phyloP scores from a whole-genome alignment of 2,329 filamentous ascomycete genomes.

The Pseudocercospora fijiensis region DNA sequence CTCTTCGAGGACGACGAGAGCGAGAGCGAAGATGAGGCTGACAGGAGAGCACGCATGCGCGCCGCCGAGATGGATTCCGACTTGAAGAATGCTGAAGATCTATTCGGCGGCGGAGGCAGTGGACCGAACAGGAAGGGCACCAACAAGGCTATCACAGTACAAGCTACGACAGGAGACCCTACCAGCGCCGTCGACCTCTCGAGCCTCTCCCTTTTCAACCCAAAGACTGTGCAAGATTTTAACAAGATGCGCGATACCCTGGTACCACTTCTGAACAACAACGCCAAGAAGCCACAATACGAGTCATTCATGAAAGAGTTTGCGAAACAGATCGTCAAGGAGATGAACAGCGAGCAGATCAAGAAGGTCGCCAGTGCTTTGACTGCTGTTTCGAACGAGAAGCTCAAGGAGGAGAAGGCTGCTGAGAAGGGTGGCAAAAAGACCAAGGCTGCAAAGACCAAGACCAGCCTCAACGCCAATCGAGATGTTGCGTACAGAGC shows the following conservation, averaged over 20 bases:
- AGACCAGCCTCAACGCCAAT: conserved; percentile 73
- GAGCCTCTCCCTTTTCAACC: conserved; percentile 80
- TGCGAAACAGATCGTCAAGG: conserved; percentile 79
- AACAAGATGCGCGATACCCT: conserved; percentile 73
- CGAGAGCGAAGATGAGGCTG: conserved; percentile 70
- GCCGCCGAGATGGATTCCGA: conserved; percentile 83
- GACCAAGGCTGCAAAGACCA: conserved; percentile 93
- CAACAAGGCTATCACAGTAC: conserved; percentile 64
- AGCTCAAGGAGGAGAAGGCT: conserved; percentile 97
- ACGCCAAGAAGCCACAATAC: conserved; percentile 88
- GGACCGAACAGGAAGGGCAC: conserved; percentile 70
- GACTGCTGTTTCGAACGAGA: conserved; percentile 93
- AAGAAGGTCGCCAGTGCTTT: conserved; percentile 89
- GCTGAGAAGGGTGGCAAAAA: conserved; percentile 95
- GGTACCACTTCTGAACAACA: conserved; percentile 71
- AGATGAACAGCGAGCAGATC: conserved; percentile 87
- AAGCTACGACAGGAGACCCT: conserved; percentile 66
- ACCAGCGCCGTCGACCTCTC: conserved; percentile 78
- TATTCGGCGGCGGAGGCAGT: conserved; percentile 74
- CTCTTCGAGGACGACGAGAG: conserved; percentile 58
- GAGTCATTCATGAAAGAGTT: conserved; percentile 88
- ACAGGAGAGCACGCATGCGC: conserved; percentile 71
- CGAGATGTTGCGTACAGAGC: conserved; percentile 56
- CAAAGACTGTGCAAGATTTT: conserved; percentile 83
- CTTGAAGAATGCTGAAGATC: conserved; percentile 82